Percentiles rank a stretch among this genome's conserved stretches.
These are phyloP conservation scores for Cymodocea nodosa DNA, from an alignment of 116 monocot species.

Conservation along the genomic window DNA sequence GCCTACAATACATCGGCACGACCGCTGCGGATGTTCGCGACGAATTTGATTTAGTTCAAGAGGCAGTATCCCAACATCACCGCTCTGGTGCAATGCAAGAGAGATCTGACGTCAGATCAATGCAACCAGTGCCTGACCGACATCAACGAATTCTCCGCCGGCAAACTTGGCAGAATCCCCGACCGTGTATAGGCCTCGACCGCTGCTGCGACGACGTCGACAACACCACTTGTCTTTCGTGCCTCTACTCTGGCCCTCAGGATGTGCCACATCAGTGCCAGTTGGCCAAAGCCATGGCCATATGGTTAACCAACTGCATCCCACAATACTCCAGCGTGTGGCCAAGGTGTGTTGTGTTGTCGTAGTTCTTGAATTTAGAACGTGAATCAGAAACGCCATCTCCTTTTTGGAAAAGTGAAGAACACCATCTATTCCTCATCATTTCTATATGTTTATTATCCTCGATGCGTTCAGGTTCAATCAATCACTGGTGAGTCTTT, in stretches of 20 bases:
- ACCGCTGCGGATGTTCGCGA: constrained; percentile 8
- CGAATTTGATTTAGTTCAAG: not conserved
- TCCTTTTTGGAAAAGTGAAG: too few relatives aligned
- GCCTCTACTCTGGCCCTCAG: constrained; percentile 10
- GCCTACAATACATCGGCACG: constrained; percentile 10
- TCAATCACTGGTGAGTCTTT: not conserved
- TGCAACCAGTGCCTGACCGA: constrained; percentile 21
- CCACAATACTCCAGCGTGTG: constrained; percentile 17
- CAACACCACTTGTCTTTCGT: constrained; percentile 14
- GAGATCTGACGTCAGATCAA: constrained; percentile 17
- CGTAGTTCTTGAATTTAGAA: too few relatives aligned
- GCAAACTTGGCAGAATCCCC: constrained; percentile 9
- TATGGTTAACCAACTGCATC: constrained; percentile 29
- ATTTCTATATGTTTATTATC: not conserved
- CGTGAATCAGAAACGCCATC: too few relatives aligned
- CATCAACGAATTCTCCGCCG: not conserved
- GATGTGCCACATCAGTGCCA: constrained; percentile 9
- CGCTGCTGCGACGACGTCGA: constrained; percentile 6
- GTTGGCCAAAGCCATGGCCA: not conserved
- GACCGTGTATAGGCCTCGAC: constrained; percentile 11
- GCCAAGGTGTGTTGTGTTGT: too few relatives aligned
- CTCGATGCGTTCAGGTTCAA: not conserved
- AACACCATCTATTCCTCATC: too few relatives aligned
- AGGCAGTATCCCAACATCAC: constrained; percentile 5
- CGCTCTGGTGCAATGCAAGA: constrained; percentile 45